Percentiles rank a stretch among this genome's conserved stretches.
phyloP scores from a whole-genome alignment of 1,284 basidiomycete genomes.

The Papiliotrema nemorosa region DNA sequence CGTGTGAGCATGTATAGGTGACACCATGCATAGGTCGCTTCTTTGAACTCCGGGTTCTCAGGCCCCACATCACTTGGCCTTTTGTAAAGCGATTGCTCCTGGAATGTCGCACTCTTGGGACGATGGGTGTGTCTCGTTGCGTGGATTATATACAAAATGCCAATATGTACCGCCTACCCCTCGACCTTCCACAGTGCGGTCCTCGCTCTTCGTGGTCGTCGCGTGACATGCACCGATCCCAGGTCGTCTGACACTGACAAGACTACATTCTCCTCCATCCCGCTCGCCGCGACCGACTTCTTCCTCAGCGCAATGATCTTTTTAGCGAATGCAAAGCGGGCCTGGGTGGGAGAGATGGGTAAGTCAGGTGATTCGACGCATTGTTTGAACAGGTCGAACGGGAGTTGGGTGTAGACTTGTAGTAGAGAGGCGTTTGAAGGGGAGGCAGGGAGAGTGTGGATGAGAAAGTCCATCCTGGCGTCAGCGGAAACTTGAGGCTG shows the following conservation, averaged over 20 bases:
- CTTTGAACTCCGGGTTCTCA: too few species aligned
- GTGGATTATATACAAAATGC: too few species aligned
- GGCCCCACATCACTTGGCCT: too few species aligned
- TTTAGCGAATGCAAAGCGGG: constrained; percentile 83
- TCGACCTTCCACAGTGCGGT: constrained; percentile 81
- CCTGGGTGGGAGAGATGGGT: constrained; percentile 61
- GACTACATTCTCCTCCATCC: constrained; percentile 67
- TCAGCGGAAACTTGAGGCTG: constrained; percentile 48
- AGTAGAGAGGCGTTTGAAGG: constrained; percentile 38
- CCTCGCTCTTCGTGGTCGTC: constrained; percentile 66
- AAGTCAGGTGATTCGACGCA: constrained; percentile 39
- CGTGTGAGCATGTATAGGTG: too few species aligned
- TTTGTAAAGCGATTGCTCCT: too few species aligned
- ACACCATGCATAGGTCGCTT: too few species aligned
- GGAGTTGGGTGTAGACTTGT: constrained; percentile 45
- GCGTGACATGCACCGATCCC: constrained; percentile 75
- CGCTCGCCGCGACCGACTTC: constrained; percentile 58
- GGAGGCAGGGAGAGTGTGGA: constrained; percentile 62
- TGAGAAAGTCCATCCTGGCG: constrained; percentile 69
- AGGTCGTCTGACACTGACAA: constrained; percentile 67
- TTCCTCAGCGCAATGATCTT: constrained; percentile 77
- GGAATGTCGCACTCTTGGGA: too few species aligned
- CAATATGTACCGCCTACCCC: constrained; percentile 57
- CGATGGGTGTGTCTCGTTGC: too few species aligned
- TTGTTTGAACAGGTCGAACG: constrained; percentile 46